phyloP scores from a whole-genome alignment of 345 rosid genomes.

The Reutealis trisperma region DNA sequence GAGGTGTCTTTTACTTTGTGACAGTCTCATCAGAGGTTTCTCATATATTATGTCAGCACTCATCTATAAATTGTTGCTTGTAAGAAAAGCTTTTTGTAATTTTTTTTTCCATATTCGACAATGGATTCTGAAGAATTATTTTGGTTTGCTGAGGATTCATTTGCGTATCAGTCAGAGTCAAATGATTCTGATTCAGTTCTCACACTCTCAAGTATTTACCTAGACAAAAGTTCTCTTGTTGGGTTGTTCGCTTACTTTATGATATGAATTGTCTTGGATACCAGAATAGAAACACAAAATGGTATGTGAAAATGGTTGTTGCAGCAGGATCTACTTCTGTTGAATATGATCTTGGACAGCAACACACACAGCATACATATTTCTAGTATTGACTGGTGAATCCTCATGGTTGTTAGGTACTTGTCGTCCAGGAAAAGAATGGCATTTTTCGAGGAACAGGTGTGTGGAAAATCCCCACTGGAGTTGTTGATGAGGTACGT shows the following conservation, averaged over 20 bases:
- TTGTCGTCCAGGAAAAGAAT: constrained; percentile 77
- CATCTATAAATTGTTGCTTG: background rate
- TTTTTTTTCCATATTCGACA: background rate
- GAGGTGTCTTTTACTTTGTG: background rate
- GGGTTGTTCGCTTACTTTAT: background rate
- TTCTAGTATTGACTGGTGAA: constrained; percentile 13
- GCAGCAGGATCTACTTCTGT: background rate
- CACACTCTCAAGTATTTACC: background rate
- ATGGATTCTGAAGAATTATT: background rate
- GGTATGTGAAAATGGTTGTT: background rate
- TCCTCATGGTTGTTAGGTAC: constrained; percentile 47
- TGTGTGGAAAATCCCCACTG: constrained; percentile 90
- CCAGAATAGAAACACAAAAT: background rate
- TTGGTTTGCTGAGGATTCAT: no score
- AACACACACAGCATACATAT: background rate
- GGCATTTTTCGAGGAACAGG: constrained; percentile 55
- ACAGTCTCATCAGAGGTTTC: background rate
- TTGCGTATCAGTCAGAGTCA: background rate
- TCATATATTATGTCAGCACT: background rate
- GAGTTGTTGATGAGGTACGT: constrained; percentile 72
- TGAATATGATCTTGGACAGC: background rate
- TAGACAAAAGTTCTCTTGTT: constrained; percentile 3
- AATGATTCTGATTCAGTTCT: no score
- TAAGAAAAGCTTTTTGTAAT: background rate
- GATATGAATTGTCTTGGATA: background rate